Evolutionary conservation across 495 filamentous ascomycete genomes (phyloP), one percentile per base, ranked within the genome.

Genomic region (Xylaria intraflava): DNA sequence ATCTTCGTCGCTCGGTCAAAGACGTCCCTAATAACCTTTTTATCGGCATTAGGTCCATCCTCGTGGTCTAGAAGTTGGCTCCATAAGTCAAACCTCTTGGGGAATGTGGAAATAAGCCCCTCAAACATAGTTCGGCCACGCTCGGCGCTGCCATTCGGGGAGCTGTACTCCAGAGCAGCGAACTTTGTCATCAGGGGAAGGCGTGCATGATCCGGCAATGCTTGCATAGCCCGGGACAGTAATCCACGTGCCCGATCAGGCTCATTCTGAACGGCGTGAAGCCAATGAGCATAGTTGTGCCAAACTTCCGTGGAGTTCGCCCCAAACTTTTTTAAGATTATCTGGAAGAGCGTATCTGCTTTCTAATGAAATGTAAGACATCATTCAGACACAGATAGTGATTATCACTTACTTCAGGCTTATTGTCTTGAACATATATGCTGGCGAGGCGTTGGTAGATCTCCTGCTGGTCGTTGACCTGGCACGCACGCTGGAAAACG

Each of bases 61-160:
- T 98, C 93, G 56, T 96, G 76, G 59, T 95, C 89, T 11, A 96
- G 58, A 36, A 92, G 83, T 62, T 94, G 81, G 69, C 90, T 96
- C 90, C 92, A 97, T 45, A 96, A 69, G 67, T 96, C 90, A 42
- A 90, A 79, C 54, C 86, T 87, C 77, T 91, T 93, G 53, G 89
- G 89, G 75, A 86, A 96, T 14, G 84, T 84, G 22, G 82, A 78
- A 6, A 96, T 74, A 4, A 98, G 77, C 30, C 84, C 88, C 69
- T 96, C 93, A 60, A 97, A 96, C 39, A 97, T 84, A 5, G 93
- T 97, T 8, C 94, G 87, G 19, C 92, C 93, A 26, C 90, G 87
- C 72, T 98, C 93, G 3, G 88, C 74, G 60, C 93, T 89, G 30
- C 90, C 94, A 61, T 87, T 82, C 14, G 82, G 71, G 11, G 86